These are phyloP conservation scores for Aspergillus arachidicola DNA, from an alignment of 2,329 filamentous ascomycete species.

Conservation along the genomic window DNA sequence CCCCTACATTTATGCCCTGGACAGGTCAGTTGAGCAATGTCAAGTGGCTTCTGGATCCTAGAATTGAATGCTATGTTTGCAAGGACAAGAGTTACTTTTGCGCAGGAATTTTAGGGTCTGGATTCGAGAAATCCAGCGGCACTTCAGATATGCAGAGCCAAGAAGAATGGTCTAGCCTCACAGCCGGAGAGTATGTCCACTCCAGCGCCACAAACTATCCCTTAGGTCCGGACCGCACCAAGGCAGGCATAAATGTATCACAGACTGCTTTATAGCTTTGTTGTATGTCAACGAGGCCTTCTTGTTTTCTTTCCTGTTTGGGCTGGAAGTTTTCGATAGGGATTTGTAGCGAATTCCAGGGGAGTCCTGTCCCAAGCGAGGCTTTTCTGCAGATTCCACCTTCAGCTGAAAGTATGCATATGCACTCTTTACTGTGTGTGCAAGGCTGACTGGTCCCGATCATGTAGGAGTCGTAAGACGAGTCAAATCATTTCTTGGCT, in stretches of 20 bases:
- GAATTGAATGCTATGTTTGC: not conserved
- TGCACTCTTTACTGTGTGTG: not conserved
- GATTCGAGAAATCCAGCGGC: not conserved
- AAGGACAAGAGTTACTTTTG: not conserved
- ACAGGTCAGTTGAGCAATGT: not conserved
- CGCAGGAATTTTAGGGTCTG: not conserved
- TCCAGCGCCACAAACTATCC: constrained; percentile 1
- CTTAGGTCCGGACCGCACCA: not conserved
- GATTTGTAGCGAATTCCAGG: not conserved
- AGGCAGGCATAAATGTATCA: not conserved
- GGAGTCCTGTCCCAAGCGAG: not conserved
- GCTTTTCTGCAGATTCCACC: not conserved
- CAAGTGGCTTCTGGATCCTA: not conserved
- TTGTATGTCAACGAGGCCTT: not conserved
- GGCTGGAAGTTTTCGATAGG: not conserved
- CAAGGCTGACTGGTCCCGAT: not conserved
- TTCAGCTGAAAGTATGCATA: not conserved
- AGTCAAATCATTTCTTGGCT: not conserved
- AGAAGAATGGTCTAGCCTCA: constrained; percentile 4
- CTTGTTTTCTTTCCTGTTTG: not conserved
- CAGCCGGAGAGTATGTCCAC: not conserved
- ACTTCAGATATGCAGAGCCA: not conserved
- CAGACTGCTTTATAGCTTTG: not conserved
- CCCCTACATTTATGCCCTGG: not conserved
- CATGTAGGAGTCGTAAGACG: constrained; percentile 2